phyloP scores from a whole-genome alignment of 139 green algal species.

The Coelastrella sp. region DNA sequence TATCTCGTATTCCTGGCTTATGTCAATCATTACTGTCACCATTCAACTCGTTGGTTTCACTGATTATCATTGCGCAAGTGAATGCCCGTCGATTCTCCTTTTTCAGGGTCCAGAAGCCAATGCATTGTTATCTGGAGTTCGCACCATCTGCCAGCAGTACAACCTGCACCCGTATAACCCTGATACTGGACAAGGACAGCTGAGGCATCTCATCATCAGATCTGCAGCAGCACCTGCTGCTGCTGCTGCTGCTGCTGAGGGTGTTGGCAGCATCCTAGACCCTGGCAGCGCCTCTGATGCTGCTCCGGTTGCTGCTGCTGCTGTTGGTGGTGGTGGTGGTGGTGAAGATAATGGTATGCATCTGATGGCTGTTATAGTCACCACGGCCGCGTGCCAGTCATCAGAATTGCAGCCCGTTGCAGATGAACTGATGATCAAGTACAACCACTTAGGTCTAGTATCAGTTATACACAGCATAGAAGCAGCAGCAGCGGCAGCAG shows the following conservation, averaged over 20 bases:
- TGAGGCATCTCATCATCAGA: slow-evolving; percentile 24
- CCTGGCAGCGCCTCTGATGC: not conserved
- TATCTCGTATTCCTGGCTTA: no score
- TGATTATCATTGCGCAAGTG: no score
- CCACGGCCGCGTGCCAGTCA: not conserved
- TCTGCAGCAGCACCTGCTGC: slow-evolving; percentile 13
- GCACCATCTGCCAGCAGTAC: not conserved
- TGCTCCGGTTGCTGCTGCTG: not conserved
- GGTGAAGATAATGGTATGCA: slow-evolving; percentile 22
- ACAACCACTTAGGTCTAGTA: not conserved
- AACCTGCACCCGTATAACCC: slow-evolving; percentile 56
- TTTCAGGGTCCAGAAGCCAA: not conserved
- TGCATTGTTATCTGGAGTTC: not conserved
- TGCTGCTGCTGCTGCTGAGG: not conserved
- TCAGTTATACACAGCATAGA: slow-evolving; percentile 20
- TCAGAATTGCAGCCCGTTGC: slow-evolving; percentile 50
- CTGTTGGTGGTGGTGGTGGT: slow-evolving; percentile 12
- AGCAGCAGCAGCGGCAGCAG: not conserved
- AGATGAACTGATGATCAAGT: slow-evolving; percentile 32
- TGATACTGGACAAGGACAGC: not conserved
- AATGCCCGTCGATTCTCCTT: no score
- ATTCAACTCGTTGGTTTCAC: not conserved
- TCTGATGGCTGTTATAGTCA: slow-evolving; percentile 48
- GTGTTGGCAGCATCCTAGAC: no score
- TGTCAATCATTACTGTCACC: not conserved